These are phyloP conservation scores for Glomus cerebriforme DNA, from an alignment of 192 early-diverging fungal species.

Conservation along the genomic window DNA sequence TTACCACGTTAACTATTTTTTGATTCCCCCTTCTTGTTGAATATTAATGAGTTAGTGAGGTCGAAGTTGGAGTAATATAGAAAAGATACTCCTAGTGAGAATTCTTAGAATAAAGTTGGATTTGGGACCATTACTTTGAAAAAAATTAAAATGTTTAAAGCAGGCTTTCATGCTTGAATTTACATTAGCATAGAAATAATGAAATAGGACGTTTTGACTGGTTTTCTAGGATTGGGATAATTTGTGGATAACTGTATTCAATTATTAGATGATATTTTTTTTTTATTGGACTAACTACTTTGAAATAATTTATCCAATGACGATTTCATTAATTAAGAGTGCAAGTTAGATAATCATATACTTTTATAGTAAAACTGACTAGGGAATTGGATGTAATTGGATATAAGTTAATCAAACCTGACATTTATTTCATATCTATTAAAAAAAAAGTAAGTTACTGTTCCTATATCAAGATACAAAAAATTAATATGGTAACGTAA, in stretches of 20 bases:
- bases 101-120: slow-evolving; percentile 77
- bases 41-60: slow-evolving; percentile 36
- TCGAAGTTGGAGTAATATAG: no score
- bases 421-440: slow-evolving; percentile 54
- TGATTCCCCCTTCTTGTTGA: slow-evolving; percentile 37
- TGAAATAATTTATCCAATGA: slow-evolving; percentile 75
- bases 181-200: slow-evolving; percentile 74
- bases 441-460: slow-evolving; percentile 79
- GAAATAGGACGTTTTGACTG: slow-evolving; percentile 67
- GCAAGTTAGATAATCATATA: slow-evolving; percentile 79
- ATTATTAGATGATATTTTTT: slow-evolving; percentile 83
- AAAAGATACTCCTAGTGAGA: slow-evolving; percentile 53
- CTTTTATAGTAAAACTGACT: slow-evolving; percentile 78
- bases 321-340: slow-evolving; percentile 68
- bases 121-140: slow-evolving; percentile 61
- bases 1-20: slow-evolving; percentile 76
- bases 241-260: slow-evolving; percentile 81
- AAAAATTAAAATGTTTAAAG: slow-evolving; percentile 70
- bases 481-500: slow-evolving; percentile 61
- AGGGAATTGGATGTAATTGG: no score
- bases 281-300: slow-evolving; percentile 76
- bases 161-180: slow-evolving; percentile 62
- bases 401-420: no score
- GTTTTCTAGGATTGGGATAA: slow-evolving; percentile 68
- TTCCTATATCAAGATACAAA: slow-evolving; percentile 73